Base-by-base conservation (phyloP, 495 filamentous ascomycete species). In the Penicillium ucsense region DNA sequence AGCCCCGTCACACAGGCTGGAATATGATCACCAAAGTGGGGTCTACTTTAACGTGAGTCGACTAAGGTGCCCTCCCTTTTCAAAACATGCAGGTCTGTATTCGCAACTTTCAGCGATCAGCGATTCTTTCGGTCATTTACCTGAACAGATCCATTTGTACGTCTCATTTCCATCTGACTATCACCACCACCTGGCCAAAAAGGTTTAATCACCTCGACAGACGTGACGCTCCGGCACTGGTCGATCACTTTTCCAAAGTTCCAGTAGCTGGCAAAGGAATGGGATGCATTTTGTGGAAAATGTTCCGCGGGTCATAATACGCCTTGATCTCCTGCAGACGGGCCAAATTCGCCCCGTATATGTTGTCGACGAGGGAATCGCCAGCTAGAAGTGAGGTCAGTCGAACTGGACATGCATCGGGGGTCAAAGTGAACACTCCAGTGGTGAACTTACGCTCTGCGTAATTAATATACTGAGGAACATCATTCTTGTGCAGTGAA, bases 251-350 rank as follows among this genome's bases (percentile, higher is more conserved):
- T 20, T 29, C 5, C 38, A 7, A 34, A 8, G 37, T 11, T 33
- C 31, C 31, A 12, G 3, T 11, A 3, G n/a, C 43, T 4, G 11
- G 11, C n/a, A 34, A 36, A 11, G 52, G 30, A 33, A 64, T 56
- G 0, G 61, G 53, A 28, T 69, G 66, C 64, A 69, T 69, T 50
- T 72, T 68, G 43, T 68, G 58, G 53, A 82, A 82, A 12, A 80
- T 51, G 53, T 79, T 80, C 1, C 57, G 65, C 1, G 77, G 75
- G 49, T 82, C 77, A 46, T 79, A 80, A 45, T 72, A 64, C 38
- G 62, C 59, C 63, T 80, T 80, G 35, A 80, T 33, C 11, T 52
- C 53, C 47, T 68, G 63, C 48, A 80, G 50, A 6, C 66, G 64
- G 2, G 44, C 46, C 8, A 71, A 58, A 41, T 80, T 78, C n/a